phyloP scores from a whole-genome alignment of 163 green algal species.

The Chlorella variabilis region DNA sequence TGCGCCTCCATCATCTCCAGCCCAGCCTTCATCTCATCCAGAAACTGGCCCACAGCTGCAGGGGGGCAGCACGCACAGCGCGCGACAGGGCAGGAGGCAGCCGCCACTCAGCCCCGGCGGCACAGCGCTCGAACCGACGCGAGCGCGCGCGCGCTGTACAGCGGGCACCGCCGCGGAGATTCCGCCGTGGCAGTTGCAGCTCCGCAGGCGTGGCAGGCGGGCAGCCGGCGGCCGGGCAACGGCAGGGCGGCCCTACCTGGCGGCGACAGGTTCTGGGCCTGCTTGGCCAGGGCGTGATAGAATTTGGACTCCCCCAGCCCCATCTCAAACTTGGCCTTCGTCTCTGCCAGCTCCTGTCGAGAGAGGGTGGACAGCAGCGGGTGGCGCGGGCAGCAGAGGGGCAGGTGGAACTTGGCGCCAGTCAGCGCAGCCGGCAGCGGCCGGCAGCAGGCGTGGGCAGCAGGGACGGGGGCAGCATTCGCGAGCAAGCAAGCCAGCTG shows the following conservation, averaged over 20 bases:
- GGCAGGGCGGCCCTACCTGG: neutral
- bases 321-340: constrained; percentile 33
- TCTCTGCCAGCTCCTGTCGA: constrained; percentile 18
- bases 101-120: neutral
- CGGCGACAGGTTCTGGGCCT: constrained; percentile 22
- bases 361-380: neutral
- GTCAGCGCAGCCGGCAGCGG: neutral
- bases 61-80: neutral
- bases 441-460: too few relatives aligned
- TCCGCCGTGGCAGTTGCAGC: too few relatives aligned
- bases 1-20: constrained; percentile 9
- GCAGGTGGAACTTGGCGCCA: too few relatives aligned
- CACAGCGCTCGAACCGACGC: too few relatives aligned
- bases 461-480: too few relatives aligned
- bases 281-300: constrained; percentile 24
- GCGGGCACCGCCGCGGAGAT: too few relatives aligned
- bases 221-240: neutral
- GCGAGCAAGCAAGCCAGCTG: too few relatives aligned
- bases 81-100: neutral
- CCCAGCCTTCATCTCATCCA: constrained; percentile 14
- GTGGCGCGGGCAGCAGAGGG: neutral
- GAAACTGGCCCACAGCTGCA: constrained; percentile 5
- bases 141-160: too few relatives aligned
- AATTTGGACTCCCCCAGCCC: constrained; percentile 18
- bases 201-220: too few relatives aligned